Evolutionary conservation across 2,329 filamentous ascomycete genomes (phyloP).

Genomic region (Rutstroemia sydowiana): DNA sequence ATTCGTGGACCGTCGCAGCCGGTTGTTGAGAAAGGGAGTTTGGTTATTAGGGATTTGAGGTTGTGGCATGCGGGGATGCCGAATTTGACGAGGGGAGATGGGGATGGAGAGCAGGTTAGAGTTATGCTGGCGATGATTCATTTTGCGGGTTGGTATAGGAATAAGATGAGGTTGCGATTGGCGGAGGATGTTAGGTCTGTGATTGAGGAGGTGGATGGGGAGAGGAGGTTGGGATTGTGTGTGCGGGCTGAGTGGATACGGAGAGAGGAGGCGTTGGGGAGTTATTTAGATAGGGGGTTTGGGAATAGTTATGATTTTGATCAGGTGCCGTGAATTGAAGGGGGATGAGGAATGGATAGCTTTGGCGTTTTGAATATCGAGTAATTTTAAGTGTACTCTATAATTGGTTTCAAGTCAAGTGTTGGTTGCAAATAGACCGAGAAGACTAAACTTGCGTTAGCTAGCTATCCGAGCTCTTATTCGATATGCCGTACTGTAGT

Average conservation of each 20-base stretch:
- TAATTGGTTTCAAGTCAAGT: too few species aligned
- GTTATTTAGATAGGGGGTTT: constrained; percentile 49
- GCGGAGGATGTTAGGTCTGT: too few species aligned
- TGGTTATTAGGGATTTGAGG: constrained; percentile 51
- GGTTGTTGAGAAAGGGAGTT: constrained; percentile 42
- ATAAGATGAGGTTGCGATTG: constrained; percentile 29
- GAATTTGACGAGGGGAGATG: constrained; percentile 42
- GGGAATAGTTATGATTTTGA: constrained; percentile 57
- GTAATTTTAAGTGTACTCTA: too few species aligned
- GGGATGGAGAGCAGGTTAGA: constrained; percentile 38
- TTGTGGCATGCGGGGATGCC: constrained; percentile 59
- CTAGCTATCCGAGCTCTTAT: too few species aligned
- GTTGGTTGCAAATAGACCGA: too few species aligned
- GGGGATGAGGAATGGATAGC: too few species aligned
- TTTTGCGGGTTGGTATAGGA: constrained; percentile 22
- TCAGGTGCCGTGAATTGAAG: constrained; percentile 30
- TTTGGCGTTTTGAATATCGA: too few species aligned
- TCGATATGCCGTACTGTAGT: too few species aligned
- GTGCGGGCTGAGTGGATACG: constrained; percentile 44
- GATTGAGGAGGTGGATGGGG: too few species aligned
- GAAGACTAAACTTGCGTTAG: too few species aligned
- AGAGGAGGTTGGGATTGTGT: constrained; percentile 23
- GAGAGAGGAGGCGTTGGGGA: constrained; percentile 35
- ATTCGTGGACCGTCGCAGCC: constrained; percentile 41
- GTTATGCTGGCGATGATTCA: constrained; percentile 49